Base-by-base conservation (phyloP, 352 stramenopile genomes). In the Phytophthora cajani region DNA sequence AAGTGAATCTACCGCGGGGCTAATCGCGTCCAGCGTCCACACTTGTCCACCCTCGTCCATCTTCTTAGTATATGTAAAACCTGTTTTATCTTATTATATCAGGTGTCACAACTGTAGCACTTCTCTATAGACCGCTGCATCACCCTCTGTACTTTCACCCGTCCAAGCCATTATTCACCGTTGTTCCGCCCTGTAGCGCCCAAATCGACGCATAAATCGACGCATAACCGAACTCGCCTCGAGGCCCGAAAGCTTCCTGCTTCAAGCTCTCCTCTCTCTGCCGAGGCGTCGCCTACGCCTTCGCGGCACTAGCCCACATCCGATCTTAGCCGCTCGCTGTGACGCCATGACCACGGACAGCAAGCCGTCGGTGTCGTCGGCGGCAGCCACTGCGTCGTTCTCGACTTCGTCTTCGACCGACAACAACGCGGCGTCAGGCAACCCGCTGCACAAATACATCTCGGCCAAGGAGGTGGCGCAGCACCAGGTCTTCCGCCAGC, bases 381-480 rank as follows among this genome's bases (percentile, higher is more conserved):
- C 50, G 32, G 21, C 61, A 32, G 49, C 67, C n/a, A 40, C 53
- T 3, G 36, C 58, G 51, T 70, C 52, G 8, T 62, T 58, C 6
- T 54, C 51, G 10, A 36, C 30, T 9, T 36, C 30, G 7, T 67
- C 58, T 16, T 55, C 59, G 12, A 49, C 25, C 16, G 38, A 60
- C 70, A 60, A 62, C 40, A 74, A 67, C 47, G 40, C 30, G 38
- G 23, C 50, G 16, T 16, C 57, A 1, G 9, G 32, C 32, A 38
- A 78, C 44, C 59, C 78, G 42, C 72, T 92, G 52, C 79, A 84
- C 44, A 62, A 81, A 49, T 91, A 90, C 62, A 81, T 91, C 27
- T 81, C 81, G 47, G 82, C 86, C 38, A 88, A 88, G 59, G 72
- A 91, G 33, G 85, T 91, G 42, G 79, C 82, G n/a, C 85, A 90